These are phyloP conservation scores for Thalia dealbata DNA, from an alignment of 176 grass and related monocot species.

Conservation along the genomic window DNA sequence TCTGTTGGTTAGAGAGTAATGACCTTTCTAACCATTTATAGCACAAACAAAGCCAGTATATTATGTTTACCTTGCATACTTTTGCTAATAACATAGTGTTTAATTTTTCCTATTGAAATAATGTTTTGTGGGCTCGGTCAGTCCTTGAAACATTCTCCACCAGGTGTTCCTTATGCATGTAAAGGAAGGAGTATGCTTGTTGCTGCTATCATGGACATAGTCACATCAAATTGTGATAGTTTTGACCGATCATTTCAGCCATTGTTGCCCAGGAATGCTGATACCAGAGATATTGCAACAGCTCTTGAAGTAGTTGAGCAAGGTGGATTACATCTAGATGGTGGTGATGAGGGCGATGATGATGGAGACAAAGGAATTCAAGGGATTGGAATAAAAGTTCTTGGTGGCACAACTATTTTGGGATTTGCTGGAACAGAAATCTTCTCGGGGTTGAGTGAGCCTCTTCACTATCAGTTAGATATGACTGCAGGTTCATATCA, in stretches of 20 bases:
- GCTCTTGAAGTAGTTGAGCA: conserved; percentile 91
- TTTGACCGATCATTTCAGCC: conserved; percentile 56
- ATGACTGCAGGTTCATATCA: conserved; percentile 4
- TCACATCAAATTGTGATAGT: conserved; percentile 84
- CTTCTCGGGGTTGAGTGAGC: conserved; percentile 28
- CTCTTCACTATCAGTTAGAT: conserved; percentile 23
- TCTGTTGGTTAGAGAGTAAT: neutral
- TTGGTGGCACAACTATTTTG: conserved; percentile 93
- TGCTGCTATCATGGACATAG: conserved; percentile 88
- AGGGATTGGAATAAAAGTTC: conserved; percentile 84
- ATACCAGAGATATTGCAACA: conserved; percentile 70
- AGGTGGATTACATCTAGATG: conserved; percentile 77
- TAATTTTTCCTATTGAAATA: conserved; percentile 18
- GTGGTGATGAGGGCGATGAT: conserved; percentile 34
- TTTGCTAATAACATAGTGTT: neutral
- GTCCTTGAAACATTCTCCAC: conserved; percentile 63
- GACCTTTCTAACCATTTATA: neutral
- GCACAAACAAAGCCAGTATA: neutral
- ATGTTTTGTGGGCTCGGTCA: conserved; percentile 30
- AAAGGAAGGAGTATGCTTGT: conserved; percentile 99
- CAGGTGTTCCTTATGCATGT: conserved; percentile 47
- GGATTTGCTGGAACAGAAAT: conserved; percentile 51
- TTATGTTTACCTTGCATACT: neutral
- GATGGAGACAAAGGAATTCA: conserved; percentile 60
- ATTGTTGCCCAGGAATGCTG: conserved; percentile 59